phyloP scores from a whole-genome alignment of 139 green algal species.

The Haematococcus lacustris region DNA sequence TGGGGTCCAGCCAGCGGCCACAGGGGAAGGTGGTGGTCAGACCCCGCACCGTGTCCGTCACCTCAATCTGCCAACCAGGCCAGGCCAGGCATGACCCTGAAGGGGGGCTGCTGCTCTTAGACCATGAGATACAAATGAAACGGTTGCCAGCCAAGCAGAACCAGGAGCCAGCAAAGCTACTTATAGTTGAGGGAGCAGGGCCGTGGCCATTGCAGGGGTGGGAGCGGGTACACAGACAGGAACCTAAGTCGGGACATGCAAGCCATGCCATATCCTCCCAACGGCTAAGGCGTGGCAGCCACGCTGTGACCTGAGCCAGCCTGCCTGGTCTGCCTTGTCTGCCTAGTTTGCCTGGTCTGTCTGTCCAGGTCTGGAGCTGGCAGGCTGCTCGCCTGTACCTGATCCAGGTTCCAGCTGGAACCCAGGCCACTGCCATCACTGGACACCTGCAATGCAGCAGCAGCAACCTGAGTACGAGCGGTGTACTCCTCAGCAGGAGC shows the following conservation, averaged over 20 bases:
- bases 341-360: neutral
- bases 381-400: conserved; percentile 4
- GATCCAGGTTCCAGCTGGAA: conserved; percentile 27
- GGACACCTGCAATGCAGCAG: conserved; percentile 18
- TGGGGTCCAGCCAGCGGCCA: conserved; percentile 34
- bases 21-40: conserved; percentile 32
- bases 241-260: no score
- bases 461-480: neutral
- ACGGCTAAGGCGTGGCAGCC: no score
- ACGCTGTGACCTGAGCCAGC: neutral
- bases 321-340: neutral
- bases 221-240: no score
- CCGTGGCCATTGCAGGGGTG: no score
- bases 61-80: conserved; percentile 37
- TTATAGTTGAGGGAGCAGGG: no score
- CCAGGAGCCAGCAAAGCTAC: no score
- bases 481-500: no score
- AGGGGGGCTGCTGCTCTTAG: no score
- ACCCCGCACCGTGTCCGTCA: conserved; percentile 30
- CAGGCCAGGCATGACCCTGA: no score
- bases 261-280: no score
- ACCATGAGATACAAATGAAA: no score
- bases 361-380: neutral
- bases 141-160: no score
- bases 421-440: conserved; percentile 40